Evolutionary conservation across 2,329 filamentous ascomycete genomes (phyloP), one percentile per base, ranked within the genome.

Genomic region (Aspergillus pseudoterreus): DNA sequence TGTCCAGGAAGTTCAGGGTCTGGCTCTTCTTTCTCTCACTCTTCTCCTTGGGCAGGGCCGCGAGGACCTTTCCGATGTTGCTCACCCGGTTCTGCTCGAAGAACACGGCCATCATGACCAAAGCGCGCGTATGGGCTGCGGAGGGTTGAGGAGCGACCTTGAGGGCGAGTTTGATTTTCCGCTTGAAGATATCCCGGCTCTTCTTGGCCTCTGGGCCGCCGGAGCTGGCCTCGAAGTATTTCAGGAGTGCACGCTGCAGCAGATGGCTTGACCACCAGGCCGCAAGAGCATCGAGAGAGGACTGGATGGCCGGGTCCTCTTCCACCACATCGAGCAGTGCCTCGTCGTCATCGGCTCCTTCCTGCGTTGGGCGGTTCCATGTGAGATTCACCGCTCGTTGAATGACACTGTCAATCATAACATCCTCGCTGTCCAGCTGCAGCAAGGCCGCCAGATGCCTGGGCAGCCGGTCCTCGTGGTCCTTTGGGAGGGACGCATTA

Each of bases 321-420:
- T 94, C 88, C 1, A 96, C 90, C 5, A 82, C 80, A 65, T 95
- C 88, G 79, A 95, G 87, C 44, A 88, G 84, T 47, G 86, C 83
- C 56, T 89, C 86, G 19, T 79, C 76, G 3, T 80, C 76, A 41
- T 78, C 74, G 0, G 84, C 80, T 27, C 85, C 83, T 62, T 88
- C 78, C 2, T 84, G 83, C 0, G 87, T 92, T 4, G 86, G 84
- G 51, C 83, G 81, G 70, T 96, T 94, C 82, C 91, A 96, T 2
- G 91, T 90, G 14, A 96, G 78, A 66, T 95, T 96, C 68, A 92
- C 89, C 1, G 90, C 90, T 49, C 91, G 84, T 70, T 95, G 90
- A 36, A 92, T 82, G 55, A 96, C 86, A 42, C 81, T 79, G 48
- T 88, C 81, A 56, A 85, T 85, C 58, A 97, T 80, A 8, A 96